Evolutionary conservation across 2,329 filamentous ascomycete species (phyloP).

Genomic region (Trichoderma brevicompactum): DNA sequence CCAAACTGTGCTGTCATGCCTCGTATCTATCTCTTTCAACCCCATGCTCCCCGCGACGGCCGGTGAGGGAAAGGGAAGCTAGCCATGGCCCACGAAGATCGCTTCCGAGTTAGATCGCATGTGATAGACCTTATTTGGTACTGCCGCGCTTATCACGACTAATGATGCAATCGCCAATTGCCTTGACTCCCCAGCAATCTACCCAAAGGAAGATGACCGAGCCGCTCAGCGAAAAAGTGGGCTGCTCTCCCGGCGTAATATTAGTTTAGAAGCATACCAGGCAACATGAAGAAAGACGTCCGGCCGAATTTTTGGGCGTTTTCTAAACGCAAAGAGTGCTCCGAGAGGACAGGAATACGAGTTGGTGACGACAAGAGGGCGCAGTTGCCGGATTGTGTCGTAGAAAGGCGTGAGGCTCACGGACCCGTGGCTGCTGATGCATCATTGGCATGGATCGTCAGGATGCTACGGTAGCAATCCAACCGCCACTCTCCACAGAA

Average conservation of each 20-base stretch:
- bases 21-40: background rate
- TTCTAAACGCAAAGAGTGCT: background rate
- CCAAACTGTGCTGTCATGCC: background rate
- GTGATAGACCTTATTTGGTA: slow-evolving; percentile 19
- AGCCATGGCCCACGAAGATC: background rate
- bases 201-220: slow-evolving; percentile 22
- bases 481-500: no score
- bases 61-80: slow-evolving; percentile 5
- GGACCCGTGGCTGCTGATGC: no score
- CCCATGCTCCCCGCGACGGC: slow-evolving; percentile 5
- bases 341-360: background rate
- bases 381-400: no score
- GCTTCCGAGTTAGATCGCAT: slow-evolving; percentile 18
- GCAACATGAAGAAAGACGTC: slow-evolving; percentile 8
- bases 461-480: no score
- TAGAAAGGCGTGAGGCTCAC: no score
- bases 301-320: background rate
- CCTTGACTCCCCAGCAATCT: background rate
- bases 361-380: no score
- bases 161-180: slow-evolving; percentile 20
- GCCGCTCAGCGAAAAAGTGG: background rate
- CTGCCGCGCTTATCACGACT: slow-evolving; percentile 17
- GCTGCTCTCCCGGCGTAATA: background rate
- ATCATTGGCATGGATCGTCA: no score
- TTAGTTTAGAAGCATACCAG: background rate